phyloP scores from a whole-genome alignment of 2,329 filamentous ascomycete species.

The Penicillium sp. region DNA sequence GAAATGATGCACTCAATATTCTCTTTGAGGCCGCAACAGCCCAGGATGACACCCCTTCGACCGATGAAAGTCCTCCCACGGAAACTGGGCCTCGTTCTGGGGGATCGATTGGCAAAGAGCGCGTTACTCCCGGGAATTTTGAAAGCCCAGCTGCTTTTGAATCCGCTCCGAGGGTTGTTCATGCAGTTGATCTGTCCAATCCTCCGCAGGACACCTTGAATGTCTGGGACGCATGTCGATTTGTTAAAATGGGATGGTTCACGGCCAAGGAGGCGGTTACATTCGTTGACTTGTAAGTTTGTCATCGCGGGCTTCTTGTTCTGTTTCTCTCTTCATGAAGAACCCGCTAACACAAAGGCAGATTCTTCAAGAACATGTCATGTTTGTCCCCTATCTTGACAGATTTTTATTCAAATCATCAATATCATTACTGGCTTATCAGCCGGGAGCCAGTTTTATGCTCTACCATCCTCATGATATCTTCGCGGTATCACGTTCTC shows the following conservation, averaged over 20 bases:
- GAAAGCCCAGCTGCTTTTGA: conserved; percentile 21
- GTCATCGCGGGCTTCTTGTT: no score
- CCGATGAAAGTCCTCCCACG: conserved; percentile 24
- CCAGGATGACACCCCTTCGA: conserved; percentile 35
- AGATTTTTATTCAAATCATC: conserved; percentile 49
- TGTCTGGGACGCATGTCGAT: conserved; percentile 49
- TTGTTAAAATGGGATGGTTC: conserved; percentile 55
- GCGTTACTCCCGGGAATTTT: conserved; percentile 14
- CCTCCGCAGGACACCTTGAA: conserved; percentile 37
- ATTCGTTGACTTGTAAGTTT: conserved; percentile 48
- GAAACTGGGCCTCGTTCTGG: conserved; percentile 20
- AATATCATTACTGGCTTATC: conserved; percentile 48
- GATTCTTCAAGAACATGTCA: conserved; percentile 50
- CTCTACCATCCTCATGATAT: conserved; percentile 53
- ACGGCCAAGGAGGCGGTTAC: conserved; percentile 52
- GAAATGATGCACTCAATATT: conserved; percentile 52
- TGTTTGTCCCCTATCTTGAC: conserved; percentile 50
- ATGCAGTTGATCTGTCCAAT: conserved; percentile 29
- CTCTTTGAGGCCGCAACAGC: conserved; percentile 49
- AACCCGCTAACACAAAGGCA: conserved; percentile 10
- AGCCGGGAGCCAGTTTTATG: conserved; percentile 52
- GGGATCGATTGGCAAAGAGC: conserved; percentile 5
- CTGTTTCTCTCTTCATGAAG: not conserved
- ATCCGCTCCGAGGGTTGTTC: conserved; percentile 18
- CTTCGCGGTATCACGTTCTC: conserved; percentile 49